Evolutionary conservation across 495 filamentous ascomycete species (phyloP).

Genomic region (Penicillium coprophilum): DNA sequence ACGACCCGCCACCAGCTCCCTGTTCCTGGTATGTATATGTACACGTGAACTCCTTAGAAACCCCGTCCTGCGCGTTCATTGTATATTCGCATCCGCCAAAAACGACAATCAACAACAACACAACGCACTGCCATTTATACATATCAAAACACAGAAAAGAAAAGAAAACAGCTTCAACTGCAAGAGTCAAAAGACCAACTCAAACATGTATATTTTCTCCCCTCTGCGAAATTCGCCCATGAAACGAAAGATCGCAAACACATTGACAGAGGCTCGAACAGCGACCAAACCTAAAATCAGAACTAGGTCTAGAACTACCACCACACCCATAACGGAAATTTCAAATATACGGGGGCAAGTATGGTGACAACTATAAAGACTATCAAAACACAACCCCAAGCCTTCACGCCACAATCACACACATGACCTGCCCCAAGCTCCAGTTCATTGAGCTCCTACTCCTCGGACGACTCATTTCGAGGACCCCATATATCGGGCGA

Average conservation of each 20-base stretch:
- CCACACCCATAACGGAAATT: too few species aligned
- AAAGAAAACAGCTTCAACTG: background rate
- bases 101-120: background rate
- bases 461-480: too few species aligned
- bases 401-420: background rate
- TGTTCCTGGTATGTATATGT: too few species aligned
- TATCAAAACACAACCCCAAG: background rate
- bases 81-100: background rate
- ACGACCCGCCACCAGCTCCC: background rate
- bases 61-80: background rate
- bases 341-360: too few species aligned
- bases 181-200: background rate
- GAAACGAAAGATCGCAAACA: background rate
- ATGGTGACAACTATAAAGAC: background rate
- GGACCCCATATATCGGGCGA: too few species aligned
- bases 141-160: background rate
- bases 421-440: too few species aligned
- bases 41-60: constrained; percentile 6
- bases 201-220: constrained; percentile 20
- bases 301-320: background rate
- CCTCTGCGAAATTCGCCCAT: constrained; percentile 1
- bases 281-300: background rate
- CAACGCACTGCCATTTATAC: background rate
- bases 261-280: background rate
- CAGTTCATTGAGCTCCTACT: too few species aligned